Base-by-base conservation (phyloP, 805 yeast genomes). In the Cyberlindnera saturnus region DNA sequence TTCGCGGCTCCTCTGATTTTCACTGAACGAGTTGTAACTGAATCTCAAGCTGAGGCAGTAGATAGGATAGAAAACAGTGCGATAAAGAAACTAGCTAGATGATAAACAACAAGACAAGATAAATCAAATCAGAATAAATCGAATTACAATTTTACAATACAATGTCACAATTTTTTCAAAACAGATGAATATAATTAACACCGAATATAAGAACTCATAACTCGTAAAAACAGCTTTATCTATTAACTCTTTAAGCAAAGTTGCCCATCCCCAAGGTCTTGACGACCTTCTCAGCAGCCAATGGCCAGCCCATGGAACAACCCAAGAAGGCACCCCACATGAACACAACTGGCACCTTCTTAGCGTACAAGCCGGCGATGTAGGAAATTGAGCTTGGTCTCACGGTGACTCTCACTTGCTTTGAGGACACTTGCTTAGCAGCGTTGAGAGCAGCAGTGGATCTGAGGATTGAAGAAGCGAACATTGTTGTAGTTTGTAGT, bases 381-480 rank as follows among this genome's bases (percentile, higher is more conserved):
- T 52, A 40, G 6, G 44, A 16, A 13, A 53, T 20, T 11, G 41
- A 23, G 11, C 45, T 39, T 2, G 59, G 34, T 42, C 49, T 55
- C 36, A 55, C 44, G 5, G 48, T 35, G 17, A 55, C 39, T 38
- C 47, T 53, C 35, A 53, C 50, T 35, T 47, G 51, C 43, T 47
- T 45, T 16, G 41, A n/a, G 39, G 54, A 50, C 35, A 44, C 45
- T 19, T 49, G 49, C 34, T 46, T 49, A 17, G 53, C 50, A 34
- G 49, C 46, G 41, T 52, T 48, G 45, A 45, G 32, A n/a, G 61
- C 40, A 34, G 56, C 49, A 14, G 61, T 48, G 38, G 56, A 52
- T 57, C 61, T 57, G 45, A 54, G 45, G 38, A 54, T 40, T 43
- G 50, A 49, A 9, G 61, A 43, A 26, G 57, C 39, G 51, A 52